Evolutionary conservation across 2,329 filamentous ascomycete genomes (phyloP), one percentile per base, ranked within the genome.

Genomic region (Fusarium miscanthi): DNA sequence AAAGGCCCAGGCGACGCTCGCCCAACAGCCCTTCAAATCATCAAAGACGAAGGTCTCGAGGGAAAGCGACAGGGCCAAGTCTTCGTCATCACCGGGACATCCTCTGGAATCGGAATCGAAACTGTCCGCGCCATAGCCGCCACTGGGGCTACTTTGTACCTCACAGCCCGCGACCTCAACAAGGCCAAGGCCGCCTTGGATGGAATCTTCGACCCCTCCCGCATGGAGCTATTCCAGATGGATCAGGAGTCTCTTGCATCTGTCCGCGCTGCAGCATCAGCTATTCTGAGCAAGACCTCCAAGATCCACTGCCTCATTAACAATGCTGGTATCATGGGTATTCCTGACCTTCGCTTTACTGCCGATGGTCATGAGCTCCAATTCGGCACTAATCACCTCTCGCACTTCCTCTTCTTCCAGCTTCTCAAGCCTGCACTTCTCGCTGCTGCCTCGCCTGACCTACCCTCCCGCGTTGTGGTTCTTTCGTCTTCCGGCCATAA

Each of bases 391-490:
- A 79, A 79, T 49, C 73, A 79, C 5, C 59, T 79, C 1, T 69
- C 69, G 0, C 77, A 79, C 38, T 79, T 79, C 8, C 62, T 79
- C 19, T 54, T 79, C 8, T 79, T 78, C 33, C 59, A 75, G 79
- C 84, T 78, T 0, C 79, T 89, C 21, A 84, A 85, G 49, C 78
- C 82, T 0, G 74, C 81, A 0, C 75, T 89, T 2, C 78, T 88
- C 5, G 71, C 80, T 0, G 80, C 80, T 21, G 72, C 81, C 3
- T 83, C 82, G 0, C 74, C 82, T 0, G 68, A 73, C 0, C 85
- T 85, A 30, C 73, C 81, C 17, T 86, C 84, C 2, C 82, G 87
- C 5, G 84, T 88, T 8, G 81, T 89, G 40, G 76, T 79, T 8
- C 75, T 88, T 1, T 81, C 85, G 1, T 85, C 84, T 2, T 70